Evolutionary conservation across 805 yeast genomes (phyloP), one percentile per base, ranked within the genome.

Genomic region (Jamesozyma jinghongensis): DNA sequence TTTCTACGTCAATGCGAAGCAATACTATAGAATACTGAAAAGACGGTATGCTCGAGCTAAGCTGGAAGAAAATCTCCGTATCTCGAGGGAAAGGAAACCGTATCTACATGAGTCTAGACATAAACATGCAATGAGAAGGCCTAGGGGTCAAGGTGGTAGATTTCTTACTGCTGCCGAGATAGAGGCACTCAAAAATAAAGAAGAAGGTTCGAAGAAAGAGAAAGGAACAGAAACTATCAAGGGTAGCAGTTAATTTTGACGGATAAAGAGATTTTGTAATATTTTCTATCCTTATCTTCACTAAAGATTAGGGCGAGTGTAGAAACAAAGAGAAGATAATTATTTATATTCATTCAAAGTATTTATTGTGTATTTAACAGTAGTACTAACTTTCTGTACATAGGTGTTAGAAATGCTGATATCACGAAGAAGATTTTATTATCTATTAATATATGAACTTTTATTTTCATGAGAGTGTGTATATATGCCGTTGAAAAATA

Each of bases 91-190:
- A 14, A 76, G 97, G 53, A 81, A 82, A 58, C 97, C 97, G 11
- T 90, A 94, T 62, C 63, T 92, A 37, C 99, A 92, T 59, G 98
- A 92, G 63, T 85, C 96, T 16, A 74, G 99, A 53, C 99, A 92
- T 61, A 90, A 92, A 60, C 99, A 92, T 61, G 99, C 99, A 3
- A 92, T 92, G 98, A 75, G 97, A 58, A 75, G 99, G 60, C 97
- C 98, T 13, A 77, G 99, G 52, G 99, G 99, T 20, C 97, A 92
- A 66, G 98, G 98, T 26, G 99, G 99, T 5, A 71, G 99, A 45
- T 92, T 92, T 51, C 65, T 92, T 44, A 92, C 99, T 1, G 96
- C 97, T 12, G 95, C 95, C 10, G 85, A 76, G 47, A 81, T 75
- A 34, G 80, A 75, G 11, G 81, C 73, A 46, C 65, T 73, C 41